Conservation (phyloP, 2,329 filamentous ascomycete species). For the Colletotrichum abscissum region DNA sequence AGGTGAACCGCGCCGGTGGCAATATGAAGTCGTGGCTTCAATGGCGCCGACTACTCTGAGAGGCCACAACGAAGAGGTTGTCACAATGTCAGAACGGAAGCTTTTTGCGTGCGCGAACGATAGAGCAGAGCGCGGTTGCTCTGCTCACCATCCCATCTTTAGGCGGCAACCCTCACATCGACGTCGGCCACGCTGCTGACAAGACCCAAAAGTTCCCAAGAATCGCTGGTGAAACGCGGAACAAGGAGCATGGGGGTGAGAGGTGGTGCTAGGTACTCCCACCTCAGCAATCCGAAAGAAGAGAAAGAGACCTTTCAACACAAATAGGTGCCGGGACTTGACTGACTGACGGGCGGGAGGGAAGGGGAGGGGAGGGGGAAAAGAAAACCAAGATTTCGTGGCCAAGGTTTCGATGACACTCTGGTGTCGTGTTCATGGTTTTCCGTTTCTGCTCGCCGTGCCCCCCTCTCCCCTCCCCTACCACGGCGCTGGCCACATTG, state of each 20-base stretch:
- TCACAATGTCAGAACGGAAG: neutral
- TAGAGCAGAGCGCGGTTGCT: neutral
- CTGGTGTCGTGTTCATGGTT: neutral
- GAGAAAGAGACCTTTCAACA: neutral
- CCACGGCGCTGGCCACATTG: neutral
- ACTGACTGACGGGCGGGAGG: neutral
- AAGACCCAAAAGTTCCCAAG: neutral
- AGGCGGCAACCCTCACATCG: neutral
- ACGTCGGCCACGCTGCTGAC: neutral
- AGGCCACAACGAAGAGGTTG: no score
- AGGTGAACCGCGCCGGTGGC: neutral
- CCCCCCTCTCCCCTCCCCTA: neutral
- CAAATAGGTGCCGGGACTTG: neutral
- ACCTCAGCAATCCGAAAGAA: neutral
- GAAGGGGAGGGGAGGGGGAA: neutral
- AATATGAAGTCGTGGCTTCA: neutral
- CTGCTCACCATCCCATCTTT: neutral
- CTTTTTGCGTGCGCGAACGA: neutral
- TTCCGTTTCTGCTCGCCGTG: neutral
- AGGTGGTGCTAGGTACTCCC: neutral
- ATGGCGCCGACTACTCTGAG: no score
- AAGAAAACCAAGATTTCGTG: neutral
- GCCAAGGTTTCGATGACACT: constrained; percentile 15
- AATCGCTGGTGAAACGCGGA: constrained; percentile 7
- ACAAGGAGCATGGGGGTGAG: neutral